Base-by-base conservation (phyloP, 257 asterid genomes). In the Salvia splendens region DNA sequence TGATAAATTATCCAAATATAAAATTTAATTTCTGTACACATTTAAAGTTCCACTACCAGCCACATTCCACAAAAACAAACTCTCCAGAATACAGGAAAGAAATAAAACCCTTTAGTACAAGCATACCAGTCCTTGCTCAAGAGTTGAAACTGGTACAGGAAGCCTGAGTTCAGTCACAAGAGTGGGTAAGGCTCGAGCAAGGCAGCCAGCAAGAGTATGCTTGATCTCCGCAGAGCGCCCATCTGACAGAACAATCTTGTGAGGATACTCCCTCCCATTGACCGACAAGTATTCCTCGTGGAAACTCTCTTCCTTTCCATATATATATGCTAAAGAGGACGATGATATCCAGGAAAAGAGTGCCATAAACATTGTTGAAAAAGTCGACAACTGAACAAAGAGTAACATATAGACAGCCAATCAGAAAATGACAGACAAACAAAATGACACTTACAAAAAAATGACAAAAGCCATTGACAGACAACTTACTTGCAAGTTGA, bases 251-350 rank as follows among this genome's bases (percentile, higher is more conserved):
- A 85, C 71, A 72, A 79, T 75, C 79, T 79, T 88, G 56, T 36
- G 62, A 20, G 97, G 97, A 59, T 93, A 93, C 76, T 93, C 95
- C 73, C 91, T 82, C 73, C 96, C 99, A 65, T 88, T 88, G 69
- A 88, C 76, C 16, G 54, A 82, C 65, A 75, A 69, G 79, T 86
- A 93, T 30, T 90, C 95, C 80, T 87, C 94, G 62, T 81, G 84
- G 69, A 12, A 79, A 71, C 78, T 88, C 64, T 79, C 95, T 56
- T 85, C 97, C 54, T 72, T 83, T 40, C 99, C 99, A 57, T 93
- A 90, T 75, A 90, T 84, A 75, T 88, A 93, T 42, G 99, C 96
- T 75, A 93, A 70, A 67, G 99, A 86, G 46, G 95, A 88, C 6
- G 99, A 88, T 2, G 97, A 85, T 65, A 83, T 79, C 99, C 97